Conservation (phyloP, 129 eudicot species). For the Sambucus nigra region DNA sequence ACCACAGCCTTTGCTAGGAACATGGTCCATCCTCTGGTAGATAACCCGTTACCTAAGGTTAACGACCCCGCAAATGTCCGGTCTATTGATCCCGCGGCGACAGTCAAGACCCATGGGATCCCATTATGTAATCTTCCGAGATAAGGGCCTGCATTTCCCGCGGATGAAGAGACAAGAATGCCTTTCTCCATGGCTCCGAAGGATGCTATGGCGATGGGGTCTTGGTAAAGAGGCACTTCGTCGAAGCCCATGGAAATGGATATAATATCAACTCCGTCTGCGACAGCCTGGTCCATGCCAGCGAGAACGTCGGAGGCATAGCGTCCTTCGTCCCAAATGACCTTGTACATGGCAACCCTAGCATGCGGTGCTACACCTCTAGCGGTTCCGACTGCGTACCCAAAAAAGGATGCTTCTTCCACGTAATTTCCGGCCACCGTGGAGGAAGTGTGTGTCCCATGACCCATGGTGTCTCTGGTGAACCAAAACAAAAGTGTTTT, state of each 20-base stretch:
- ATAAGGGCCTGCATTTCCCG: conserved; percentile 25
- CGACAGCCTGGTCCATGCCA: conserved; percentile 31
- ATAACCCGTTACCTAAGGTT: conserved; percentile 19
- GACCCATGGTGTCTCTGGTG: conserved; percentile 29
- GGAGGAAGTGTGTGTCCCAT: conserved; percentile 31
- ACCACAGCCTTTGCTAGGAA: conserved; percentile 24
- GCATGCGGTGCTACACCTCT: conserved; percentile 32
- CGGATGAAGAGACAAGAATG: conserved; percentile 22
- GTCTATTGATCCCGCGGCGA: conserved; percentile 29
- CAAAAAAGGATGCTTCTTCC: conserved; percentile 23
- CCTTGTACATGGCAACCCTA: conserved; percentile 27
- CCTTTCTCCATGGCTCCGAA: conserved; percentile 38
- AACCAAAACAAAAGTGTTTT: too few relatives aligned
- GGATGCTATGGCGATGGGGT: conserved; percentile 31
- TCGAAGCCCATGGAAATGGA: conserved; percentile 29
- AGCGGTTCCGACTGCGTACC: conserved; percentile 30
- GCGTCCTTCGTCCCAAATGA: conserved; percentile 21
- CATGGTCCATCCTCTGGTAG: conserved; percentile 22
- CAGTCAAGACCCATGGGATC: conserved; percentile 31
- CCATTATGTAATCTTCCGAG: conserved; percentile 18
- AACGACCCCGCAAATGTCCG: conserved; percentile 26
- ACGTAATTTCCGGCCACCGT: conserved; percentile 28
- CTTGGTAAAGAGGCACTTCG: conserved; percentile 13
- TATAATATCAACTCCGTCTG: conserved; percentile 29
- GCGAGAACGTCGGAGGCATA: conserved; percentile 28